Evolutionary conservation across 2,329 filamentous ascomycete species (phyloP).

Genomic region (Fusarium ramigenum): DNA sequence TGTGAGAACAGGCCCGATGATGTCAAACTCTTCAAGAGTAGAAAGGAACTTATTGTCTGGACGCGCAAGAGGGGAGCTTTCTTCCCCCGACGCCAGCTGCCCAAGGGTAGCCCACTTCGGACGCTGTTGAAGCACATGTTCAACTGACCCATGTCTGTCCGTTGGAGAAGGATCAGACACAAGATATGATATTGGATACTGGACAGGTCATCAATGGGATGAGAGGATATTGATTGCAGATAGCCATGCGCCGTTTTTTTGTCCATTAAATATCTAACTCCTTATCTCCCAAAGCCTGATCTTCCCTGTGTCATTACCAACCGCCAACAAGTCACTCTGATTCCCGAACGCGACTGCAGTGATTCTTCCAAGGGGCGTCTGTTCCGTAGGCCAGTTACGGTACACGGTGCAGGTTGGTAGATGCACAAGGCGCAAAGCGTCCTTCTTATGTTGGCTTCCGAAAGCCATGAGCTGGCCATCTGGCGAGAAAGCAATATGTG

Average conservation of each 20-base stretch:
- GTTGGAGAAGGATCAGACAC: background rate
- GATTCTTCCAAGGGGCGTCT: conserved; percentile 87
- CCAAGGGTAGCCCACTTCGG: conserved; percentile 52
- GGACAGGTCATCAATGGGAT: background rate
- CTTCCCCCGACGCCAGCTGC: conserved; percentile 49
- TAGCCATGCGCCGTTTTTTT: conserved; percentile 34
- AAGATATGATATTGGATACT: background rate
- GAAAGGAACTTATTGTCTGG: conserved; percentile 42
- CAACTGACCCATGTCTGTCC: background rate
- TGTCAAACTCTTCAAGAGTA: conserved; percentile 48
- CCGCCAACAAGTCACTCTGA: conserved; percentile 76
- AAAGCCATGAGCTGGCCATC: conserved; percentile 92
- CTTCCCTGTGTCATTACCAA: conserved; percentile 89
- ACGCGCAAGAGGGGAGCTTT: conserved; percentile 40
- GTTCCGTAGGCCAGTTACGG: conserved; percentile 93
- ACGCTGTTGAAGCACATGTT: conserved; percentile 13
- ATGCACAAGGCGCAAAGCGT: conserved; percentile 88
- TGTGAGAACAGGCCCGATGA: conserved; percentile 41
- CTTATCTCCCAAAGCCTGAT: conserved; percentile 92
- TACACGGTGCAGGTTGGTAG: conserved; percentile 93
- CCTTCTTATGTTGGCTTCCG: conserved; percentile 86
- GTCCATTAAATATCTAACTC: conserved; percentile 55
- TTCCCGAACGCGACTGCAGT: conserved; percentile 76
- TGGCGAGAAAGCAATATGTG: conserved; percentile 80
- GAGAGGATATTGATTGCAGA: background rate